Conservation (phyloP, 2,329 filamentous ascomycete species). For the Penicillium sp. region DNA sequence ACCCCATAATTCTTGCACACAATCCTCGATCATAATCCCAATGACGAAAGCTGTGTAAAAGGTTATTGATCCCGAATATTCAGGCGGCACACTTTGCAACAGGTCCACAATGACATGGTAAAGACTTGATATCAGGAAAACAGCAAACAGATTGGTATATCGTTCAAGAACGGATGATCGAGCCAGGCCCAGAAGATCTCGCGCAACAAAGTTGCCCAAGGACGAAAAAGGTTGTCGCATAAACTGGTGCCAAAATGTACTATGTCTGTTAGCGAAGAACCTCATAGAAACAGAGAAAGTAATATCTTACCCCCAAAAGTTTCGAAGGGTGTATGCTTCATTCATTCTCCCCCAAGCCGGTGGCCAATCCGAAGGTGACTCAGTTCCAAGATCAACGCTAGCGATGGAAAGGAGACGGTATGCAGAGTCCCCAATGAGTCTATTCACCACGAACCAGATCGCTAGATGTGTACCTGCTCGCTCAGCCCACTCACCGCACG, state of each 20-base stretch:
- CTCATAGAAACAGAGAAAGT: neutral
- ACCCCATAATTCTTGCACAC: neutral
- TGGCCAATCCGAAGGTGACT: neutral
- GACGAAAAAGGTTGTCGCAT: neutral
- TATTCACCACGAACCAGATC: neutral
- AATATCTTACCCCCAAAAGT: neutral
- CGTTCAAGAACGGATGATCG: neutral
- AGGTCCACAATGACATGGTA: neutral
- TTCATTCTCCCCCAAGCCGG: neutral
- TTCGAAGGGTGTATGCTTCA: neutral
- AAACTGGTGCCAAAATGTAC: neutral
- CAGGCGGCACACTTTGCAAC: neutral
- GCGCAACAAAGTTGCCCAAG: neutral
- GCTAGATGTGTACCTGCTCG: neutral
- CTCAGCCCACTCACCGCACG: neutral
- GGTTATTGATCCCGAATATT: neutral
- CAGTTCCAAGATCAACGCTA: neutral
- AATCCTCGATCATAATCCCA: neutral
- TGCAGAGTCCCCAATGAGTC: neutral
- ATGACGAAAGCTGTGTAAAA: neutral
- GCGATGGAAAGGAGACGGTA: neutral
- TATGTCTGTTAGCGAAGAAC: neutral
- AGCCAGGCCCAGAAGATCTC: neutral
- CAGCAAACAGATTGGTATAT: neutral
- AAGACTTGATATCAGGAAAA: neutral